Evolutionary conservation across 2,329 filamentous ascomycete species (phyloP).

Genomic region (Zarea fungicola): DNA sequence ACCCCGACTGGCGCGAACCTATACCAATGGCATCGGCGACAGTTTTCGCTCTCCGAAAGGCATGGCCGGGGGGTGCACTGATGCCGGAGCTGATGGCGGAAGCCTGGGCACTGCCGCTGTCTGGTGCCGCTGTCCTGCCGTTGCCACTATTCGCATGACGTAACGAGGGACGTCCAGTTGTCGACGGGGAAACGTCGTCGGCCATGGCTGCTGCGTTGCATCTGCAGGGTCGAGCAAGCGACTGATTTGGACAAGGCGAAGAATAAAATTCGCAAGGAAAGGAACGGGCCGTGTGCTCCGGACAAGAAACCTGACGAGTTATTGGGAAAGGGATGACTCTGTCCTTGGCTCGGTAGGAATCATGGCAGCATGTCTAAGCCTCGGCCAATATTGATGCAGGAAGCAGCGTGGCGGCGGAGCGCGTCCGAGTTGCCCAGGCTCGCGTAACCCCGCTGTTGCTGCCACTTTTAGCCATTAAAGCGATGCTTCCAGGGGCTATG

Average conservation of each 20-base stretch:
- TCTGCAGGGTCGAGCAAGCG: neutral
- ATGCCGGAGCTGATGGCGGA: constrained; percentile 9
- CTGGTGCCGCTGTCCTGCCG: constrained; percentile 3
- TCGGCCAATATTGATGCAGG: too few relatives aligned
- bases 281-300: too few relatives aligned
- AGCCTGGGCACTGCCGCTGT: neutral
- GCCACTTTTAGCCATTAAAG: too few relatives aligned
- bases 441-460: too few relatives aligned
- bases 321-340: too few relatives aligned
- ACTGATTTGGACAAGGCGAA: neutral
- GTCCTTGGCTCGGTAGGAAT: too few relatives aligned
- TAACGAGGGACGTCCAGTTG: constrained; percentile 8
- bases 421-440: too few relatives aligned
- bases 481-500: too few relatives aligned
- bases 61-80: constrained; percentile 26
- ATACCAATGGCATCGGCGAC: constrained; percentile 29
- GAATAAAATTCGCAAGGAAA: neutral
- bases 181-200: constrained; percentile 16
- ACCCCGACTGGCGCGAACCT: constrained; percentile 19
- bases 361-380: too few relatives aligned
- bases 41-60: constrained; percentile 37
- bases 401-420: too few relatives aligned
- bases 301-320: too few relatives aligned
- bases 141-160: constrained; percentile 8
- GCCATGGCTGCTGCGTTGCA: constrained; percentile 14